phyloP scores from a whole-genome alignment of 2,329 filamentous ascomycete species.

The Acephala macrosclerotiorum region DNA sequence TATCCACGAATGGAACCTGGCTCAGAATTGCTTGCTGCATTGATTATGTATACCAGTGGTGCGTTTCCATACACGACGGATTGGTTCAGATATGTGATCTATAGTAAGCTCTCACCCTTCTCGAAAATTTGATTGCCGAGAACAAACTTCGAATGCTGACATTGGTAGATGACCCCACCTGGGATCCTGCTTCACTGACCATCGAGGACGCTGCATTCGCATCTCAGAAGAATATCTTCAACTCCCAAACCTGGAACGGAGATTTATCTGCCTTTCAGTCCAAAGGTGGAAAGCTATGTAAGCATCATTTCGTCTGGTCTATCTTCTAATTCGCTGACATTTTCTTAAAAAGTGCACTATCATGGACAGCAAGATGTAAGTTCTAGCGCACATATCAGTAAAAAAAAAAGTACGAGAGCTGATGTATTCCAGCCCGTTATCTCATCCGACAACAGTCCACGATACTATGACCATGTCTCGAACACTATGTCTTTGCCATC shows the following conservation, averaged over 20 bases:
- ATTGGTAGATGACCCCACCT: constrained; percentile 44
- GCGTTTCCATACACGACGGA: constrained; percentile 31
- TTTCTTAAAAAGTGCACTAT: constrained; percentile 32
- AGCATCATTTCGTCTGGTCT: not conserved
- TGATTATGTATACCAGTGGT: constrained; percentile 44
- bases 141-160: no score
- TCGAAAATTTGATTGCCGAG: not conserved
- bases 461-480: constrained; percentile 50
- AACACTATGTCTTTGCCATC: constrained; percentile 48
- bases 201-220: constrained; percentile 42
- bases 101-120: constrained; percentile 45
- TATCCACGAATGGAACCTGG: constrained; percentile 54
- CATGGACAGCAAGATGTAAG: constrained; percentile 48
- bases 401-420: constrained; percentile 15
- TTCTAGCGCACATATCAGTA: constrained; percentile 31
- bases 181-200: constrained; percentile 47
- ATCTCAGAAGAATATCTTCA: constrained; percentile 31
- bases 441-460: constrained; percentile 50
- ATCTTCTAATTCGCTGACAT: not conserved
- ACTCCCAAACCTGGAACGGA: constrained; percentile 31
- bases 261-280: constrained; percentile 31
- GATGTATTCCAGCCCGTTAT: constrained; percentile 38
- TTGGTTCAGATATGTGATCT: constrained; percentile 57
- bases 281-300: constrained; percentile 29
- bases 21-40: constrained; percentile 49